A percentile compares a stretch with the other conserved stretches of the same genome.
phyloP scores from a whole-genome alignment of 495 filamentous ascomycete genomes.

The Lasiosphaeriaceae sp. region DNA sequence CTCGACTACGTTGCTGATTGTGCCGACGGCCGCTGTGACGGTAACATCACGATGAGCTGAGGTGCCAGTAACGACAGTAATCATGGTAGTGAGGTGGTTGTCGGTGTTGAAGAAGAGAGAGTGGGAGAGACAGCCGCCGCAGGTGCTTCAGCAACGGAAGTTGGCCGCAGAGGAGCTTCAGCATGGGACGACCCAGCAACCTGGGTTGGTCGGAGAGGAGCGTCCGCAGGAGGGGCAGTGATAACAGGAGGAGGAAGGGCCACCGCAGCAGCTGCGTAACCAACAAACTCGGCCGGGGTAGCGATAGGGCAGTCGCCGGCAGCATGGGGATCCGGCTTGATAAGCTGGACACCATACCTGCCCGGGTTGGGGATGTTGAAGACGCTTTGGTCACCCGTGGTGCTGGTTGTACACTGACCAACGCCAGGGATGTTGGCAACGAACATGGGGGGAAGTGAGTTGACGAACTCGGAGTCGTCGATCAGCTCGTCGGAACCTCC shows the following conservation, averaged over 20 bases:
- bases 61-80: too few relatives aligned
- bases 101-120: too few relatives aligned
- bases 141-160: too few relatives aligned
- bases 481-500: slow-evolving; percentile 27
- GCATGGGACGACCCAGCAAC: too few relatives aligned
- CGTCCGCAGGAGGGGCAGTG: not conserved
- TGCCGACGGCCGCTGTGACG: too few relatives aligned
- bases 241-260: not conserved
- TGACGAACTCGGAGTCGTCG: slow-evolving; percentile 15
- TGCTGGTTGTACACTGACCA: not conserved
- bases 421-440: slow-evolving; percentile 46
- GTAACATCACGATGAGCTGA: too few relatives aligned
- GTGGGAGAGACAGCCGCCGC: too few relatives aligned
- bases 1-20: too few relatives aligned
- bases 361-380: slow-evolving; percentile 20
- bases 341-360: slow-evolving; percentile 6
- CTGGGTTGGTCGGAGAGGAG: too few relatives aligned
- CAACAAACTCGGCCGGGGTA: not conserved
- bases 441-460: slow-evolving; percentile 50
- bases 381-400: slow-evolving; percentile 10
- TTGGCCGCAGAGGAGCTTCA: too few relatives aligned
- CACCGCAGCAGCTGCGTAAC: too few relatives aligned
- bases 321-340: slow-evolving; percentile 4
- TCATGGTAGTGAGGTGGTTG: too few relatives aligned
- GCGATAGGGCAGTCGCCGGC: not conserved